These are phyloP conservation scores for Baudoinia panamericana DNA, from an alignment of 495 filamentous ascomycete genomes.

Conservation along the genomic window DNA sequence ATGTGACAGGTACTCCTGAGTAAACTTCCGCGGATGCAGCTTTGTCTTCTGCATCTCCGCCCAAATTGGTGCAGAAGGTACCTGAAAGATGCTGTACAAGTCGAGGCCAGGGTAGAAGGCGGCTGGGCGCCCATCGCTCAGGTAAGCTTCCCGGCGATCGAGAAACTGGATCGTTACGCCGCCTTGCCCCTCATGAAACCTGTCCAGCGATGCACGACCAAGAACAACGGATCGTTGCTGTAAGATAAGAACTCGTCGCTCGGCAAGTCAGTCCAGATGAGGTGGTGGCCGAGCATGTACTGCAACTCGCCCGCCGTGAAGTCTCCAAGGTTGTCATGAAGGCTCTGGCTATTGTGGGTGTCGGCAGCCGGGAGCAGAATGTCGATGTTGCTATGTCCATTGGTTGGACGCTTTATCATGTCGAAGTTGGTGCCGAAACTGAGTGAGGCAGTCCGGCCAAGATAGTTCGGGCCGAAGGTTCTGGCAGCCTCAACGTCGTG, in stretches of 20 bases:
- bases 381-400: too few species aligned
- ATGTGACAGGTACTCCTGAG: slow-evolving; percentile 7
- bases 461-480: too few species aligned
- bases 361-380: too few species aligned
- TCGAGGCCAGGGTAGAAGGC: slow-evolving; percentile 3
- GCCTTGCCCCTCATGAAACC: not conserved
- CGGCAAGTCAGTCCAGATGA: not conserved
- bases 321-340: not conserved
- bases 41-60: not conserved
- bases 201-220: not conserved
- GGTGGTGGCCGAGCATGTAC: slow-evolving; percentile 2
- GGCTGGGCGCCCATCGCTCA: not conserved
- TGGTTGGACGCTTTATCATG: too few species aligned
- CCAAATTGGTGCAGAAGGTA: not conserved
- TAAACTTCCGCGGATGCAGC: slow-evolving; percentile 1
- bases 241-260: slow-evolving; percentile 4
- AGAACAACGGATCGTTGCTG: slow-evolving; percentile 1
- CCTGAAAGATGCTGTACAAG: not conserved
- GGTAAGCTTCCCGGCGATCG: not conserved
- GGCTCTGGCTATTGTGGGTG: too few species aligned
- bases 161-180: slow-evolving; percentile 1
- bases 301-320: not conserved
- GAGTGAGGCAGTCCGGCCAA: too few species aligned
- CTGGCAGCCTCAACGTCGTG: too few species aligned
- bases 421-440: too few species aligned